These are phyloP conservation scores for Fusarium sp. DNA, from an alignment of 2,329 filamentous ascomycete species.

Conservation along the genomic window DNA sequence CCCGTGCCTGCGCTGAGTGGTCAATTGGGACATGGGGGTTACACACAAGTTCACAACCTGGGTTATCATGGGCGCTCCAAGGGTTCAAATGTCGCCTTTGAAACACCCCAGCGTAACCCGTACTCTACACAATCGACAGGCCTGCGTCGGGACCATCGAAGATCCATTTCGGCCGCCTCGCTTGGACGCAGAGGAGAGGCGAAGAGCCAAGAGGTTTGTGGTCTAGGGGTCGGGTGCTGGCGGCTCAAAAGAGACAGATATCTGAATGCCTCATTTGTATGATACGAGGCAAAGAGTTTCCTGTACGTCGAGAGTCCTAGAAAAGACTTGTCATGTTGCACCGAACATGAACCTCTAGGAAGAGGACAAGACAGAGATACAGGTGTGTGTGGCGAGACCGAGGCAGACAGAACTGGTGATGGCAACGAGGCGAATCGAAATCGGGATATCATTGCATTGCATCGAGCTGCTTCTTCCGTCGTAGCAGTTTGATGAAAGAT, in stretches of 20 bases:
- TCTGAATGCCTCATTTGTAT: not conserved
- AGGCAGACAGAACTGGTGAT: constrained; percentile 16
- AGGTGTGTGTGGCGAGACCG: constrained; percentile 34
- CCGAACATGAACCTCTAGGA: constrained; percentile 16
- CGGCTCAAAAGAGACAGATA: constrained; percentile 30
- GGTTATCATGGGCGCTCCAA: constrained; percentile 19
- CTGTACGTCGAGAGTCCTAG: constrained; percentile 9
- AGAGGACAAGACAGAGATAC: constrained; percentile 6
- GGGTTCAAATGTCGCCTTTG: constrained; percentile 3
- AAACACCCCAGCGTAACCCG: constrained; percentile 10
- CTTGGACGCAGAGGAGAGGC: constrained; percentile 30
- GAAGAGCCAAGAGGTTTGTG: constrained; percentile 8
- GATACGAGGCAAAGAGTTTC: not conserved
- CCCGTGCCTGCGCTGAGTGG: constrained; percentile 26
- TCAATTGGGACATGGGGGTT: constrained; percentile 25
- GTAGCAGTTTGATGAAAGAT: constrained; percentile 9
- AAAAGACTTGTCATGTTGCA: constrained; percentile 36
- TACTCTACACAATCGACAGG: constrained; percentile 20
- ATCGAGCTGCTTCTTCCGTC: constrained; percentile 24
- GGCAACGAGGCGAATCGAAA: constrained; percentile 22
- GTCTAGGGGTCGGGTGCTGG: constrained; percentile 34
- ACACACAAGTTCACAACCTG: constrained; percentile 1
- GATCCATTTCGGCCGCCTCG: constrained; percentile 34
- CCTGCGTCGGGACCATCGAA: constrained; percentile 32
- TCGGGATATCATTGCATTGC: constrained; percentile 38